phyloP scores from a whole-genome alignment of 371 early-diverging fungal genomes.

The Dichotomocladium elegans region DNA sequence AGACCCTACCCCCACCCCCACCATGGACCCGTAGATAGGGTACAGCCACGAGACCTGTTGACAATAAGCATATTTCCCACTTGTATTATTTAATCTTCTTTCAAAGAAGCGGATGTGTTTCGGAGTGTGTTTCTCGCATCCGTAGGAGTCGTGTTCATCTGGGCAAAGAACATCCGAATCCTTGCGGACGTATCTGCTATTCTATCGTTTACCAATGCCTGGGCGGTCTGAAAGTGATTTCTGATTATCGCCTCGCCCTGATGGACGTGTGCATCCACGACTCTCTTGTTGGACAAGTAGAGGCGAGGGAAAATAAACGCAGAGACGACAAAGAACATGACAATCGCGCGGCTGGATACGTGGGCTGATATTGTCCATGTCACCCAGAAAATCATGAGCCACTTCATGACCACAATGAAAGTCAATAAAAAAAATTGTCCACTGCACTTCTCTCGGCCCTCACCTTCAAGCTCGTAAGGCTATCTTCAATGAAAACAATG shows the following conservation, averaged over 20 bases:
- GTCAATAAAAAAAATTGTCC: neutral
- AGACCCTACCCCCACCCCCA: too few species aligned
- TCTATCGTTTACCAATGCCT: conserved; percentile 2
- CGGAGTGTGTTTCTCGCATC: conserved; percentile 15
- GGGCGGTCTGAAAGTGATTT: conserved; percentile 5
- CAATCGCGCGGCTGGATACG: conserved; percentile 27
- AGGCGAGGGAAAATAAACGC: conserved; percentile 37
- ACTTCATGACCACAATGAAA: conserved; percentile 3
- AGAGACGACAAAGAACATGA: conserved; percentile 21
- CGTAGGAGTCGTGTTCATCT: conserved; percentile 8
- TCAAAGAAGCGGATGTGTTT: conserved; percentile 2
- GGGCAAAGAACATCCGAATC: conserved; percentile 8
- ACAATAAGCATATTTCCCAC: too few species aligned
- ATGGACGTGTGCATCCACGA: conserved; percentile 37
- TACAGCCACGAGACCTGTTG: too few species aligned
- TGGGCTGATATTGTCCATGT: conserved; percentile 39
- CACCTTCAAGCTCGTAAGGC: conserved; percentile 26
- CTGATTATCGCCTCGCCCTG: conserved; percentile 28
- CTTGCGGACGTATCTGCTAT: conserved; percentile 1
- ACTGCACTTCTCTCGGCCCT: neutral
- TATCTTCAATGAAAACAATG: conserved; percentile 41
- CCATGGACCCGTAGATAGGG: too few species aligned
- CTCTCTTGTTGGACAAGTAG: conserved; percentile 36
- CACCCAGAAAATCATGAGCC: conserved; percentile 31
- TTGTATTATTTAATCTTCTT: conserved; percentile 5